These are phyloP conservation scores for Saccharomycopsis malanga DNA, from an alignment of 805 yeast genomes.

Conservation along the genomic window DNA sequence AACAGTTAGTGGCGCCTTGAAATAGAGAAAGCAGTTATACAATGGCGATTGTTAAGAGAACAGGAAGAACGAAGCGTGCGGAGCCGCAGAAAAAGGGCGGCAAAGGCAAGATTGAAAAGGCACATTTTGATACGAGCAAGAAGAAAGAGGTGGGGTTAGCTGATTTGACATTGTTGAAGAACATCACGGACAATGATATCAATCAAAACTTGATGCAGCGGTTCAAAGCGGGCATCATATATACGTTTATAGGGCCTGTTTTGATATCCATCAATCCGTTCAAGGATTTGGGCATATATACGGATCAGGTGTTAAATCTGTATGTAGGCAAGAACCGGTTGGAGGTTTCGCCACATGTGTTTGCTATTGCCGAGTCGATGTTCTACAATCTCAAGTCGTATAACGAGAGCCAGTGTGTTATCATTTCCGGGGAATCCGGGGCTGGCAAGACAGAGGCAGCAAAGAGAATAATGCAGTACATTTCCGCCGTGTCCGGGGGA, in stretches of 20 bases:
- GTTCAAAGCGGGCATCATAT: conserved; percentile 82
- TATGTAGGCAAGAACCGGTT: conserved; percentile 89
- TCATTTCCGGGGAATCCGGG: conserved; percentile 95
- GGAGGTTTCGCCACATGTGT: conserved; percentile 97
- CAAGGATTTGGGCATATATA: conserved; percentile 91
- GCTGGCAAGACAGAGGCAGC: conserved; percentile 99
- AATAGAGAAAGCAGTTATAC: too few species aligned
- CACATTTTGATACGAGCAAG: conserved; percentile 79
- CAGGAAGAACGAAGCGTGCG: conserved; percentile 44
- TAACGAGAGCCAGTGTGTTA: conserved; percentile 92
- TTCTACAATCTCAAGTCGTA: conserved; percentile 92
- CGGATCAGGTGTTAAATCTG: conserved; percentile 63
- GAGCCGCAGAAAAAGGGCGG: conserved; percentile 53
- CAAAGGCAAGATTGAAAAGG: conserved; percentile 70
- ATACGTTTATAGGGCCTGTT: conserved; percentile 91
- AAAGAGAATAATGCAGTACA: conserved; percentile 94
- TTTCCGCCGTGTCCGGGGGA: conserved; percentile 76
- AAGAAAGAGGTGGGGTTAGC: conserved; percentile 98
- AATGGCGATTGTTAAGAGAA: conserved; percentile 76
- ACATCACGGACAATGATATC: conserved; percentile 86
- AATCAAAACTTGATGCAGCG: conserved; percentile 86
- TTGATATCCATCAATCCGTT: conserved; percentile 95
- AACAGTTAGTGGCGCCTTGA: too few species aligned
- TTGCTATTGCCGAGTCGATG: conserved; percentile 96
- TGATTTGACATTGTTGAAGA: conserved; percentile 82